A percentile compares a stretch with the other conserved stretches of the same genome.
phyloP scores from a whole-genome alignment of 2,329 filamentous ascomycete genomes.

The Macrophomina pseudophaseolina region DNA sequence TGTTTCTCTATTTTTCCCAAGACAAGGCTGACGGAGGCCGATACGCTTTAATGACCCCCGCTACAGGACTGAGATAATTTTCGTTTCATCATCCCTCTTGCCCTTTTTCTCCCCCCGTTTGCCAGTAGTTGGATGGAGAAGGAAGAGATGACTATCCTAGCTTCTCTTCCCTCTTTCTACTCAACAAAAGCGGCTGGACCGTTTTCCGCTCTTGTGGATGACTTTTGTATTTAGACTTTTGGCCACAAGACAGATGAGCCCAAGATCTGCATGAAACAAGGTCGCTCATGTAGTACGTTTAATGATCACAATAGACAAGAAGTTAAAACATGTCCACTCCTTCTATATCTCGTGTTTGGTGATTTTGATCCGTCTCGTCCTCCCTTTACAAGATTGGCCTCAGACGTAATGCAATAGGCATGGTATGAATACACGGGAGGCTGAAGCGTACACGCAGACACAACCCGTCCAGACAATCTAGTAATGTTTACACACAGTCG shows the following conservation, averaged over 20 bases:
- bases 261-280: slow-evolving; percentile 4
- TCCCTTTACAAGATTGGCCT: no score
- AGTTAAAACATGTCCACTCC: background rate
- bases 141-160: background rate
- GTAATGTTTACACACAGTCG: no score
- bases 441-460: no score
- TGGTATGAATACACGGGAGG: no score
- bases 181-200: slow-evolving; percentile 1
- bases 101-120: background rate
- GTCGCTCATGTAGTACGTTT: slow-evolving; percentile 15
- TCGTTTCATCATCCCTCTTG: background rate
- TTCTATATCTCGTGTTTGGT: no score
- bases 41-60: slow-evolving; percentile 11
- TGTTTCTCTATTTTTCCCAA: background rate
- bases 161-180: background rate
- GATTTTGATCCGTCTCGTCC: background rate
- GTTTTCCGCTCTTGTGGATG: background rate
- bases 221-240: slow-evolving; percentile 5
- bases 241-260: slow-evolving; percentile 5
- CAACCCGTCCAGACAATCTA: no score
- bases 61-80: background rate
- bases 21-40: slow-evolving; percentile 16
- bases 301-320: slow-evolving; percentile 9
- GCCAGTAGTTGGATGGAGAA: background rate
- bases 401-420: no score